Conservation (phyloP, 495 filamentous ascomycete genomes). For the Parathielavia hyrcaniae region DNA sequence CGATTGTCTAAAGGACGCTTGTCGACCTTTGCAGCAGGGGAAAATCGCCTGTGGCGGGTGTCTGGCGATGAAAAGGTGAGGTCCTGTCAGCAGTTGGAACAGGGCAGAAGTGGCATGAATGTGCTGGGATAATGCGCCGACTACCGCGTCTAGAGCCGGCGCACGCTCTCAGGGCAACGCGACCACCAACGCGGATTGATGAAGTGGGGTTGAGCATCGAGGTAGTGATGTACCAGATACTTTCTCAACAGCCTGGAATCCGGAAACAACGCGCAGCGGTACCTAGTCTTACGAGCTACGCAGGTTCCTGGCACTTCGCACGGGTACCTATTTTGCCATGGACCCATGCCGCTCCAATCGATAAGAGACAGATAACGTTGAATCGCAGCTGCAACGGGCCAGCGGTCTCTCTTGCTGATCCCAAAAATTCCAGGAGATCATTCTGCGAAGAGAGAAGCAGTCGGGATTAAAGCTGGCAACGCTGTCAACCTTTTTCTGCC, state of each 20-base stretch:
- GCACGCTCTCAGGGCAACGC: conserved; percentile 1
- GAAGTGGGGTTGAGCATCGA: not conserved
- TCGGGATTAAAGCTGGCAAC: too few species aligned
- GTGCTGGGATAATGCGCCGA: not conserved
- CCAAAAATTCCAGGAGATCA: conserved; percentile 1
- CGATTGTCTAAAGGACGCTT: not conserved
- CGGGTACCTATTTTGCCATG: not conserved
- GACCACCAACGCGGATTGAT: conserved; percentile 1
- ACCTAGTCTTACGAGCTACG: too few species aligned
- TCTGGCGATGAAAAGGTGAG: not conserved
- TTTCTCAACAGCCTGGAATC: too few species aligned
- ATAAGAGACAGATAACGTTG: not conserved
- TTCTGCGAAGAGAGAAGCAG: not conserved
- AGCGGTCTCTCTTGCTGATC: not conserved
- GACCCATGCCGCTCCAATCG: not conserved
- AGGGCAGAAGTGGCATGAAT: not conserved
- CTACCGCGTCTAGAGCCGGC: not conserved
- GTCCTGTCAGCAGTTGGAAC: not conserved
- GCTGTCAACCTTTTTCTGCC: not conserved
- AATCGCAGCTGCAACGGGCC: not conserved
- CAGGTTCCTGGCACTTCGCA: too few species aligned
- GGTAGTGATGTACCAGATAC: not conserved
- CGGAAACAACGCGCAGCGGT: too few species aligned
- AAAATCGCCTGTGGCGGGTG: not conserved
- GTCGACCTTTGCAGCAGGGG: not conserved